Percentiles rank a stretch among this genome's conserved stretches.
These are phyloP conservation scores for Cyclotella choctawhatcheeana DNA, from an alignment of 108 stramenopile species.

Conservation along the genomic window DNA sequence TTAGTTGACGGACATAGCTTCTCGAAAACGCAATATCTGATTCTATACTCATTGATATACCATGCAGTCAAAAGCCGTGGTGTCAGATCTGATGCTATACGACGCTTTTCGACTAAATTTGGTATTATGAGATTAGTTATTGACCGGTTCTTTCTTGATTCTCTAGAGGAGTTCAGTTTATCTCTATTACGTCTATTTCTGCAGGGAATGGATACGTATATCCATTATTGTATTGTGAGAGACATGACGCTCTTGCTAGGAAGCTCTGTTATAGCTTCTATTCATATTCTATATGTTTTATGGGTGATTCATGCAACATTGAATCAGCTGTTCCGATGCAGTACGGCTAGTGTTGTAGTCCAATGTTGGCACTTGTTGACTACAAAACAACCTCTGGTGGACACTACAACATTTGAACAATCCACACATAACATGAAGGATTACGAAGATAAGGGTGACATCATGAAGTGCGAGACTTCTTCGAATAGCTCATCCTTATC, in stretches of 20 bases:
- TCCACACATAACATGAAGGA: background rate
- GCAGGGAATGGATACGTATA: conserved; percentile 54
- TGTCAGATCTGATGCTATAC: conserved; percentile 48
- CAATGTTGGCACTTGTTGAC: conserved; percentile 45
- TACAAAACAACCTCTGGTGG: background rate
- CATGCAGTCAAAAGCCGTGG: conserved; percentile 61
- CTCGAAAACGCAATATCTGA: conserved; percentile 51
- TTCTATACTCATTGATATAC: conserved; percentile 54
- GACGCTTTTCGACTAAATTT: conserved; percentile 39
- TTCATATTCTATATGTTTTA: conserved; percentile 44
- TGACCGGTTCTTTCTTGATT: conserved; percentile 55
- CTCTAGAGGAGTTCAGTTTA: conserved; percentile 24
- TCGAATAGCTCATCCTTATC: background rate
- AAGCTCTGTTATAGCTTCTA: background rate
- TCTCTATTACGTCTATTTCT: conserved; percentile 40
- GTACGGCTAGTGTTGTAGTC: conserved; percentile 57
- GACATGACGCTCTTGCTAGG: conserved; percentile 31
- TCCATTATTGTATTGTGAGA: conserved; percentile 51
- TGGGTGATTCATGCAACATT: conserved; percentile 62
- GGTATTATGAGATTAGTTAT: conserved; percentile 62
- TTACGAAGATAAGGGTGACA: background rate
- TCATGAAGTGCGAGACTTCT: background rate
- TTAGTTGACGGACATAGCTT: background rate
- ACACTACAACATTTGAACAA: no score
- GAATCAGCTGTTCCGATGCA: conserved; percentile 61